These are phyloP conservation scores for Lecanicillium sp. DNA, from an alignment of 2,329 filamentous ascomycete genomes.

Conservation along the genomic window DNA sequence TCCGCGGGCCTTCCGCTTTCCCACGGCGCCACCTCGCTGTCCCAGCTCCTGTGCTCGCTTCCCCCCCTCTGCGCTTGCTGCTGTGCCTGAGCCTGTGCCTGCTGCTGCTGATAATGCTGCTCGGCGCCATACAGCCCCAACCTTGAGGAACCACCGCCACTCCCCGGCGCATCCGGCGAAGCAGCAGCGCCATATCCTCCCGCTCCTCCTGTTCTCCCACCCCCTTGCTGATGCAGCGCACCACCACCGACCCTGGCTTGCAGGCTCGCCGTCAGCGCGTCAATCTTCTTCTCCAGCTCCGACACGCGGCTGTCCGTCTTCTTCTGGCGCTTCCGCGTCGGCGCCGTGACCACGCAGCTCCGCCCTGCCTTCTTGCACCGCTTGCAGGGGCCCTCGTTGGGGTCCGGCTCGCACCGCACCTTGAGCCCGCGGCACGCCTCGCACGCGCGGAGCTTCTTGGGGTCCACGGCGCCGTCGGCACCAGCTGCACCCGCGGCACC, in stretches of 20 bases:
- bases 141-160: too few relatives aligned
- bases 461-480: constrained; percentile 33
- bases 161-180: too few relatives aligned
- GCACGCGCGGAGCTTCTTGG: constrained; percentile 65
- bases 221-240: constrained; percentile 15
- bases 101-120: background rate
- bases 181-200: too few relatives aligned
- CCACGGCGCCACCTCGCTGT: constrained; percentile 7
- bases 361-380: constrained; percentile 78
- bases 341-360: constrained; percentile 70
- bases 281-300: constrained; percentile 88
- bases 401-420: constrained; percentile 78
- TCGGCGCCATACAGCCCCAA: too few relatives aligned
- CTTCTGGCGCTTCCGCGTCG: constrained; percentile 74
- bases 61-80: background rate
- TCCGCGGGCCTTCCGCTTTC: background rate
- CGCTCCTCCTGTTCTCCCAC: too few relatives aligned
- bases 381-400: constrained; percentile 58
- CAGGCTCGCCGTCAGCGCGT: constrained; percentile 75
- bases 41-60: constrained; percentile 6
- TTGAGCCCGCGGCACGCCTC: constrained; percentile 71
- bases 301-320: constrained; percentile 86
- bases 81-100: background rate
- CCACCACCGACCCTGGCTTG: constrained; percentile 42
- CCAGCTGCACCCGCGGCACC: background rate